These are phyloP conservation scores for Ceratobasidium sp. DNA, from an alignment of 1,284 basidiomycete species.

Conservation along the genomic window DNA sequence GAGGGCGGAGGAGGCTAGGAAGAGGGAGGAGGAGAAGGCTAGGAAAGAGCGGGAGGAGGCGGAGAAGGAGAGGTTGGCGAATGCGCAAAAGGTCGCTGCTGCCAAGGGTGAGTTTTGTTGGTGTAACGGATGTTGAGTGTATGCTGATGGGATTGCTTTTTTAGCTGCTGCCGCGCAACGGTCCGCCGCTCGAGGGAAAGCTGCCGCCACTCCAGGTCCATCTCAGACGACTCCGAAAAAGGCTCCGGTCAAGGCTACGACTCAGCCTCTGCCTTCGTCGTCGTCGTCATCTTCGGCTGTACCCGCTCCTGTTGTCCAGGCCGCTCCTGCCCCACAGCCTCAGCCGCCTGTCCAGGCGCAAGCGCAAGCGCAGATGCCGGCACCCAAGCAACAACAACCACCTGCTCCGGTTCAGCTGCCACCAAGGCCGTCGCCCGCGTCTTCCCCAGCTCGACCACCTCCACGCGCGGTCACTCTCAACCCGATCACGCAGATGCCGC, in stretches of 20 bases:
- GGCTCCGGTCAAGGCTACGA: constrained; percentile 40
- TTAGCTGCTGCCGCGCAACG: constrained; percentile 13
- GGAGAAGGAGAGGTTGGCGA: constrained; percentile 73
- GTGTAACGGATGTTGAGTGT: background rate
- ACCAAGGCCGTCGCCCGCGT: constrained; percentile 29
- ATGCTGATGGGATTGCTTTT: constrained; percentile 13
- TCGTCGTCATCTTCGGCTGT: background rate
- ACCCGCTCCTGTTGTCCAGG: background rate
- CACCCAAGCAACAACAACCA: background rate
- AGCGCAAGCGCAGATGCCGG: background rate
- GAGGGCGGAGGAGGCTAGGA: constrained; percentile 58
- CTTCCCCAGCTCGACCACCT: constrained; percentile 42
- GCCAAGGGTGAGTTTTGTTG: constrained; percentile 43
- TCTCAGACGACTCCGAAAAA: constrained; percentile 23
- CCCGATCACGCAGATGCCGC: constrained; percentile 36
- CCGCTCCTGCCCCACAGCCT: background rate
- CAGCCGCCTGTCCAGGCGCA: constrained; percentile 7
- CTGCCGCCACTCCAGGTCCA: constrained; percentile 1
- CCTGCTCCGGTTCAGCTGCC: constrained; percentile 28
- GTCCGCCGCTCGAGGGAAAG: constrained; percentile 3
- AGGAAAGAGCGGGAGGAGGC: constrained; percentile 61
- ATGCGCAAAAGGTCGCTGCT: constrained; percentile 60
- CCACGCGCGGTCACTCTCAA: constrained; percentile 26
- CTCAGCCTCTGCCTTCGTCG: constrained; percentile 35
- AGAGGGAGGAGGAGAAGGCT: constrained; percentile 52